phyloP scores from a whole-genome alignment of 2,329 filamentous ascomycete species.

The Cordyceps tenuipes region DNA sequence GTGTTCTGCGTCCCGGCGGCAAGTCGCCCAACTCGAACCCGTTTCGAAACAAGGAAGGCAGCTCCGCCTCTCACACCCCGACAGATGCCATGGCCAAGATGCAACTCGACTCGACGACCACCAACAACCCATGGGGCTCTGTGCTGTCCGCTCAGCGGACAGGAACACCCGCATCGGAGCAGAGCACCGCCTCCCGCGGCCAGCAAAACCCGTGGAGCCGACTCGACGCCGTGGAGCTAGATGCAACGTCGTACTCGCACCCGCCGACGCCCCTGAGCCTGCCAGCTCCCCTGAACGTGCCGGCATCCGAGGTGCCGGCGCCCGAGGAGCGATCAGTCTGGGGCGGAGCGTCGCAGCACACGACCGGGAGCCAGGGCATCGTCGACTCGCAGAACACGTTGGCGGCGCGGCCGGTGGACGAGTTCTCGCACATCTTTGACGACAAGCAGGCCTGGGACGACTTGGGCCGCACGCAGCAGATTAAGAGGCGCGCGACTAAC shows the following conservation, averaged over 20 bases:
- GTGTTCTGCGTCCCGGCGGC: conserved; percentile 19
- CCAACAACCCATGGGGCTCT: conserved; percentile 28
- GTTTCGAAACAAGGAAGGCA: conserved; percentile 39
- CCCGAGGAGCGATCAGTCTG: conserved; percentile 32
- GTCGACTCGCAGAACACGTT: conserved; percentile 14
- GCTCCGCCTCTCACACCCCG: conserved; percentile 23
- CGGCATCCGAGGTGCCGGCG: not conserved
- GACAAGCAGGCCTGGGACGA: conserved; percentile 46
- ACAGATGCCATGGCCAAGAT: conserved; percentile 34
- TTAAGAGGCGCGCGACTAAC: conserved; percentile 35
- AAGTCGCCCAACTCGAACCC: conserved; percentile 41
- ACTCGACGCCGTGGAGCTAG: conserved; percentile 22
- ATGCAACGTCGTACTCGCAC: conserved; percentile 24
- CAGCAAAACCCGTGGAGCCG: conserved; percentile 22
- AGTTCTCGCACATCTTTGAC: conserved; percentile 22
- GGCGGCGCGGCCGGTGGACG: conserved; percentile 16
- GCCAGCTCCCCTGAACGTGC: conserved; percentile 18
- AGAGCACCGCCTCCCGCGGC: conserved; percentile 17
- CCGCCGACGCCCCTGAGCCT: conserved; percentile 29
- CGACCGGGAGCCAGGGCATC: conserved; percentile 17
- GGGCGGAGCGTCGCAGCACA: conserved; percentile 29
- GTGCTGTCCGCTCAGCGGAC: conserved; percentile 16
- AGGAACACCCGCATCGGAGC: not conserved
- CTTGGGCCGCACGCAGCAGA: conserved; percentile 19
- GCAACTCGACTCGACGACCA: conserved; percentile 33